Base-by-base conservation (phyloP, 768 basidiomycete species). In the Phaffia tasmanica region DNA sequence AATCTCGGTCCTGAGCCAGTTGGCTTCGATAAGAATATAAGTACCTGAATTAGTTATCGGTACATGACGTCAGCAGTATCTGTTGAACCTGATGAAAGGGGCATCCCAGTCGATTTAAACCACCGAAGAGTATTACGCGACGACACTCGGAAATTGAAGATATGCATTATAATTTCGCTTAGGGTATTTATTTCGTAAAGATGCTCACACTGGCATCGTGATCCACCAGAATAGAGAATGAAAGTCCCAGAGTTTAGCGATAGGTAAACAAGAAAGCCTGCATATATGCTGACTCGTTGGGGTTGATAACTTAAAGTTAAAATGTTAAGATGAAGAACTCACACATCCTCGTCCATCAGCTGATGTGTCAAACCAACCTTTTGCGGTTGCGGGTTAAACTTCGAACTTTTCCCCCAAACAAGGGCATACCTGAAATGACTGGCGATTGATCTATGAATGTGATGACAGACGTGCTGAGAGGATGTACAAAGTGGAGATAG, bases 391-490 rank as follows among this genome's bases (percentile, higher is more conserved):
- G 73, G 73, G 29, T 59, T 65, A 51, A 75, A 75, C 51, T 71
- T 72, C 16, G 53, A 57, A 50, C 65, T 68, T 65, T 71, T 72
- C 30, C 74, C 75, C 88, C 93, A 99, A 61, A 98, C 88, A 65
- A 97, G 84, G 11, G 85, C 92, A 76, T 94, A 95, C 50, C 67
- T 49, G 81, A 97, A 95, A 74, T 97, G 91, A 1, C 86, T 79
- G 2, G 86, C 88, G 21, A 99, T 81, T 21, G 88, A 88, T 63
- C 90, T 82, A 77, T 95, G 93, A 58, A 95, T 88, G 58, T 89
- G 88, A 73, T 91, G 86, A 77, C 93, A 97, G 21, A 94, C 91
- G 72, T 85, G 83, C 86, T 63, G 23, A 30, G 55, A 58, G 62
- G 30, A 50, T 62, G 49, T 51, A 55, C 8, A 27, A 25, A 2